Evolutionary conservation across 495 filamentous ascomycete genomes (phyloP), one percentile per base, ranked within the genome.

Genomic region (Penicillium desertorum): DNA sequence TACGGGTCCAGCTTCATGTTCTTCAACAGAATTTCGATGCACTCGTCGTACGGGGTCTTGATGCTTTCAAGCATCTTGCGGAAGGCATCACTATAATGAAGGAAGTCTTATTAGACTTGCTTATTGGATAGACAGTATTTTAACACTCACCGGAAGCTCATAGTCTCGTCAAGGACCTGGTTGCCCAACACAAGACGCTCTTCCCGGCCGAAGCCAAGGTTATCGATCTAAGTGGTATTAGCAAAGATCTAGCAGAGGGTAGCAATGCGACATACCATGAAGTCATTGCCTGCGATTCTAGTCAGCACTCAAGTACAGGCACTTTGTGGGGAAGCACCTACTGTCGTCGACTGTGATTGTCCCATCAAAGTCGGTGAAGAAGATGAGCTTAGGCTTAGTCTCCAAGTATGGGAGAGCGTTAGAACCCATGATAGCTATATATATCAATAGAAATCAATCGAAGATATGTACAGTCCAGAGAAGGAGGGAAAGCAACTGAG

Each of bases 351-450:
- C 76, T 30, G 92, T 97, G 64, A 98, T 94, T 32, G 94, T 97
- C 51, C 93, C 93, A 67, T 98, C 93, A 61, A 98, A 98, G 72
- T 98, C 93, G 41, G 92, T 93, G 78, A 97, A 98, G 79, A 98
- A 96, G 73, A 98, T 94, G 77, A 87, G 86, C 70, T 90, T 88
- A 32, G 88, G 88, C 62, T 82, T 81, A 16, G 83, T 87, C 61
- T 79, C 75, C 73, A 92, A 71, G 53, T 76, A 76, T 4, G 74
- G 73, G 19, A 79, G 74, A 41, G 55, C 60, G 39, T 57, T 66
- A n/a, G 76, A 68, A 11, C 65, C 67, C 74, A 79, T 79, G 48
- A 36, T 19, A 4, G 49, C 48, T 54, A 56, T 36, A 47, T 11
- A 49, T 51, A 39, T 37, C 37, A 45, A 30, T 17, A 52, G 22